Conservation (phyloP, 2,329 filamentous ascomycete species). For the Paramyrothecium roridum region DNA sequence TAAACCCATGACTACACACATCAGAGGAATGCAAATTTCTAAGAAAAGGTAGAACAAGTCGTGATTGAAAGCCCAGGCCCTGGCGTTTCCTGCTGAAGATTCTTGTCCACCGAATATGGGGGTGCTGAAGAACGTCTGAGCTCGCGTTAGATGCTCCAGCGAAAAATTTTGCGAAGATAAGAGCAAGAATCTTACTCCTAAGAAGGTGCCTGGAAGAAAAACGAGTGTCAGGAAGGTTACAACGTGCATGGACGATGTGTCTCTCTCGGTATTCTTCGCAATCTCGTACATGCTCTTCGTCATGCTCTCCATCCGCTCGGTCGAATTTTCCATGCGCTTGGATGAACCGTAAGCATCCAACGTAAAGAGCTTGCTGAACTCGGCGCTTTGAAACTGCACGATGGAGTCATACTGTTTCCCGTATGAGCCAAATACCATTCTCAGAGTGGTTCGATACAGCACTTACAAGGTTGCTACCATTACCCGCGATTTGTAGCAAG, state of each 20-base stretch:
- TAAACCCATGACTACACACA: background rate
- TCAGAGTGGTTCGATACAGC: no score
- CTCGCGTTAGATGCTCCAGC: conserved; percentile 8
- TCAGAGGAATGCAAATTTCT: background rate
- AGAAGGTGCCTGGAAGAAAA: conserved; percentile 25
- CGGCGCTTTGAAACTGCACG: conserved; percentile 16
- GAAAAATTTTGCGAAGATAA: background rate
- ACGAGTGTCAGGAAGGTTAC: conserved; percentile 25
- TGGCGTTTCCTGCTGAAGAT: background rate
- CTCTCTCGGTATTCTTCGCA: conserved; percentile 44
- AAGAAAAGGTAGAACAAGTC: background rate
- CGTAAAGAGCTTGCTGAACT: conserved; percentile 15
- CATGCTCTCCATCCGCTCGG: conserved; percentile 41
- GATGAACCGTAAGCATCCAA: conserved; percentile 8
- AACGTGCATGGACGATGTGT: conserved; percentile 26
- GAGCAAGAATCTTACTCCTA: conserved; percentile 17
- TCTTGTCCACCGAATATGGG: conserved; percentile 9
- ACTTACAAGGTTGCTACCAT: conserved; percentile 3
- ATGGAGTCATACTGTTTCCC: conserved; percentile 20
- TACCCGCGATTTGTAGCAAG: conserved; percentile 1
- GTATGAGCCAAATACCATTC: no score
- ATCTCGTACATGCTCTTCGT: conserved; percentile 21
- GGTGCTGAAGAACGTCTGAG: conserved; percentile 22
- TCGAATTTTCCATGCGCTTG: conserved; percentile 2
- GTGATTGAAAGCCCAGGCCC: background rate